Percentiles rank a stretch among this genome's conserved stretches.
phyloP scores from a whole-genome alignment of 495 filamentous ascomycete species.

The Terfezia claveryi region DNA sequence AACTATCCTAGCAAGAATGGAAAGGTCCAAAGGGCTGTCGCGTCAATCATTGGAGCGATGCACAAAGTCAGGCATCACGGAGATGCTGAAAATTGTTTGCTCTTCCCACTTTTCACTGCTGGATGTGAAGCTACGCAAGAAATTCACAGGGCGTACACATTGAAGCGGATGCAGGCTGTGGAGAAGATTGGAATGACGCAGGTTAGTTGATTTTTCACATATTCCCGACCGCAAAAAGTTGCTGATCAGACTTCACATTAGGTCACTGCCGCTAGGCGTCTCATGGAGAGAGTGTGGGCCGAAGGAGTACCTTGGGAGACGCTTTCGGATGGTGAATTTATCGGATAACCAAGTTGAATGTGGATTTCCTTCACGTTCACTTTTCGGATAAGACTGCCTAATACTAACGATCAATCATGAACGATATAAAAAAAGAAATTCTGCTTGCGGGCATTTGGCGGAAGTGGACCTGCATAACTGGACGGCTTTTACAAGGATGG shows the following conservation, averaged over 20 bases:
- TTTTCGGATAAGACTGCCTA: no score
- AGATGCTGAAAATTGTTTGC: conserved; percentile 49
- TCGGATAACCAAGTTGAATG: conserved; percentile 25
- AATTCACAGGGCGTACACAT: conserved; percentile 34
- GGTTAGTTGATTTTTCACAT: conserved; percentile 21
- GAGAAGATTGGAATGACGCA: conserved; percentile 63
- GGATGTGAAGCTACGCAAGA: conserved; percentile 47
- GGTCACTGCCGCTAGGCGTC: conserved; percentile 34
- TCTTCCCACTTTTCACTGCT: conserved; percentile 72
- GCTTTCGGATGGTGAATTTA: conserved; percentile 40
- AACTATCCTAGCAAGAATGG: conserved; percentile 31
- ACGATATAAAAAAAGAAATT: no score
- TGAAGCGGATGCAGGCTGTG: conserved; percentile 43
- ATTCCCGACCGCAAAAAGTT: no score
- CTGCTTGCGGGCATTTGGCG: no score
- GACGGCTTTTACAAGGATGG: no score
- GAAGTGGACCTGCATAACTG: no score
- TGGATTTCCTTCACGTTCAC: no score
- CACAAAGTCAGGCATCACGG: conserved; percentile 40
- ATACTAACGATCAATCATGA: no score
- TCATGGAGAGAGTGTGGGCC: conserved; percentile 50
- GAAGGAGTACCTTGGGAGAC: conserved; percentile 41
- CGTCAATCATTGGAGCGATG: conserved; percentile 38
- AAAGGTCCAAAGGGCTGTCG: conserved; percentile 41
- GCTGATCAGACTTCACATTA: neutral